Evolutionary conservation across 1,284 basidiomycete genomes (phyloP), one percentile per base, ranked within the genome.

Genomic region (Sanghuangporus weigelae): DNA sequence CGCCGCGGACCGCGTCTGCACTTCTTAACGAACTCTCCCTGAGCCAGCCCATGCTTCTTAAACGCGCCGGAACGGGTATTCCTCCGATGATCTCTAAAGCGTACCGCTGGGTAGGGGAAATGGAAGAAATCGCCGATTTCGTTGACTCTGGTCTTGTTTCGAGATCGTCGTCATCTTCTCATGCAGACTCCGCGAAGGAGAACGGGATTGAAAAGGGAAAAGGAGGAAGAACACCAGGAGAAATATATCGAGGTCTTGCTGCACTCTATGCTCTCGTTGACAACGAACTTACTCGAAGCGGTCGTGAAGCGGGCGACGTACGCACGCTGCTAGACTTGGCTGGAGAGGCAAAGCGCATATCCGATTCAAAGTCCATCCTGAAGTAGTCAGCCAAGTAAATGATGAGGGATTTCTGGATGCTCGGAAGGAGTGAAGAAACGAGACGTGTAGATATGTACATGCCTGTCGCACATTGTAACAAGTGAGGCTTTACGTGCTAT

Each of bases 21-120:
- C 77, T 85, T 10, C 61, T 85, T 53, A 71, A 74, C 53, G 83
- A 84, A 68, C 73, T 86, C 21, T 67, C 72, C 49, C 66, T 71
- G 35, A 85, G 82, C 19, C 81, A 84, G 68, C 79, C 81, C 2
- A 68, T 66, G 38, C 64, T 81, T 31, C 73, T 85, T 5, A 69
- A 76, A 62, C 76, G 77, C 39, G 72, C 83, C 48, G 72, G 74
- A 2, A 69, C 69, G 49, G 65, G 69, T 10, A 71, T 85, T 31
- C 80, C 81, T 1, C 54, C 70, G 11, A 84, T 84, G 83, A 70
- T 84, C 36, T 81, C 80, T 19, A 87, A 85, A 68, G 83, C 83
- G 14, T 85, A 87, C 68, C 77, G 84, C 58, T 87, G 80, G 79
- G 78, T 81, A 6, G 80, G 78, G 54, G 84, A 86, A 72, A 86